Evolutionary conservation across 2,329 filamentous ascomycete species (phyloP).

Genomic region (Penicillium aurantiogriseum): DNA sequence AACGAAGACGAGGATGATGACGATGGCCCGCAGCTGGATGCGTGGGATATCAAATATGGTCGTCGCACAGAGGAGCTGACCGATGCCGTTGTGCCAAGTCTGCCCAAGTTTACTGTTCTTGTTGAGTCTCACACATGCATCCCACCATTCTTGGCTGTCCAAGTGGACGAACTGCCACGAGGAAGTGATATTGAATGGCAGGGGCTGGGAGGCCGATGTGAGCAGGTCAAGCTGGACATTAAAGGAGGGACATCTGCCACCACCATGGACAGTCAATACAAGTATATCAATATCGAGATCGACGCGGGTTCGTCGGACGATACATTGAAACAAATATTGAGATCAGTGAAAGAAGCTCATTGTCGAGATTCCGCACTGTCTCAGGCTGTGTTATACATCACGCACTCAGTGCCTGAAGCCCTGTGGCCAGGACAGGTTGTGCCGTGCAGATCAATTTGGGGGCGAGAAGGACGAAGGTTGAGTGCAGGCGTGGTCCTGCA

Average conservation of each 20-base stretch:
- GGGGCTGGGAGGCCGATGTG: constrained; percentile 58
- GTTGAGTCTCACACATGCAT: constrained; percentile 29
- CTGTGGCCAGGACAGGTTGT: constrained; percentile 38
- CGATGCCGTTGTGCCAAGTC: constrained; percentile 21
- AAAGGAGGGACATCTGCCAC: constrained; percentile 22
- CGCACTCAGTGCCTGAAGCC: constrained; percentile 23
- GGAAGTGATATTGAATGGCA: constrained; percentile 81
- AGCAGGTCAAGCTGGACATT: constrained; percentile 26
- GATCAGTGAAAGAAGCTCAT: constrained; percentile 24
- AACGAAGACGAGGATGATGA: constrained; percentile 41
- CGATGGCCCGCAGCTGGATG: constrained; percentile 49
- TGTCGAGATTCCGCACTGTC: constrained; percentile 11
- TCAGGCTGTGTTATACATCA: constrained; percentile 40
- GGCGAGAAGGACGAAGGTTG: constrained; percentile 33
- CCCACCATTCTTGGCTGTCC: constrained; percentile 70
- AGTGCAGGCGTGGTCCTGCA: constrained; percentile 40
- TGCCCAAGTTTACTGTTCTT: constrained; percentile 32
- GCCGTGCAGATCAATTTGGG: constrained; percentile 45
- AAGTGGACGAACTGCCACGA: constrained; percentile 75
- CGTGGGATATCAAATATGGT: constrained; percentile 56
- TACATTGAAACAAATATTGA: constrained; percentile 25
- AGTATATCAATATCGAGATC: constrained; percentile 35
- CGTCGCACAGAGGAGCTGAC: constrained; percentile 49
- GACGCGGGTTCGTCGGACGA: constrained; percentile 13
- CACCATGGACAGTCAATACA: constrained; percentile 24